Evolutionary conservation across 2,329 filamentous ascomycete genomes (phyloP).

Genomic region (Hypoxylon sp.): DNA sequence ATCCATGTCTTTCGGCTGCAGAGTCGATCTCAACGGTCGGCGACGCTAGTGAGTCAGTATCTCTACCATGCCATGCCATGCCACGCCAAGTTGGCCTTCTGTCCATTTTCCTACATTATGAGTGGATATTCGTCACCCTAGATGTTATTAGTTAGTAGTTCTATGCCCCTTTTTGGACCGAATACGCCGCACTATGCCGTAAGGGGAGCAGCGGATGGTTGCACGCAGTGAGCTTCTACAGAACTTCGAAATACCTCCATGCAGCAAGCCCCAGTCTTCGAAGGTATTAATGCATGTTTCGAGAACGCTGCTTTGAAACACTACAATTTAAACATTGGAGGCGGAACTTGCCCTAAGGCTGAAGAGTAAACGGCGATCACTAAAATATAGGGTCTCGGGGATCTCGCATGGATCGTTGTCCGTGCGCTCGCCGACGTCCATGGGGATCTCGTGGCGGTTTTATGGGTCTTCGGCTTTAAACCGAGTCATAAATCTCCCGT

Average conservation of each 20-base stretch:
- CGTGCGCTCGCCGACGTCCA: constrained; percentile 41
- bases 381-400: constrained; percentile 35
- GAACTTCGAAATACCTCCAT: constrained; percentile 33
- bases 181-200: constrained; percentile 31
- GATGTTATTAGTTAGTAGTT: constrained; percentile 20
- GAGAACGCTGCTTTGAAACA: constrained; percentile 43
- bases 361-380: constrained; percentile 40
- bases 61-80: constrained; percentile 16
- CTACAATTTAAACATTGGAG: constrained; percentile 17
- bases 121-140: constrained; percentile 21
- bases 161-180: constrained; percentile 23
- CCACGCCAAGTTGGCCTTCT: constrained; percentile 25
- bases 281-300: constrained; percentile 33
- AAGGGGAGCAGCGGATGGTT: constrained; percentile 25
- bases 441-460: constrained; percentile 29
- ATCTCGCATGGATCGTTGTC: constrained; percentile 39
- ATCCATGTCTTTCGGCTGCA: constrained; percentile 30
- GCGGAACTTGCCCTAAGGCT: constrained; percentile 31
- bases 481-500: constrained; percentile 22
- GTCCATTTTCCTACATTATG: constrained; percentile 13
- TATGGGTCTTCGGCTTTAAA: constrained; percentile 33
- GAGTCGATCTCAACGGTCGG: constrained; percentile 36
- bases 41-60: constrained; percentile 36
- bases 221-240: constrained; percentile 35
- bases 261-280: constrained; percentile 14